phyloP scores from a whole-genome alignment of 2,329 filamentous ascomycete species.

The Ceratocystis diversiconidia region DNA sequence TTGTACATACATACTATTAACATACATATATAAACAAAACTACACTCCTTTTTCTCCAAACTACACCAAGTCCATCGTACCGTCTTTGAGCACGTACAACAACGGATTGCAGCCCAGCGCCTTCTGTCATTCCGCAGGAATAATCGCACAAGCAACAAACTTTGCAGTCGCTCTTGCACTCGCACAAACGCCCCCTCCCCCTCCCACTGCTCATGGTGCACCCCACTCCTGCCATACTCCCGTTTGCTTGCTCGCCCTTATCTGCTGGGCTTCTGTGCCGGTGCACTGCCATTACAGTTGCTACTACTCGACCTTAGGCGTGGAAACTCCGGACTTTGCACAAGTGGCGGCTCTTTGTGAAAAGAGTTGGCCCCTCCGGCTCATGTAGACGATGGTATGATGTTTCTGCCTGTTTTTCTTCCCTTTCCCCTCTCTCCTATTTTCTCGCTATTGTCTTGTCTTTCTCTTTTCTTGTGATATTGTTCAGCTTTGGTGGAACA shows the following conservation, averaged over 20 bases:
- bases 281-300: neutral
- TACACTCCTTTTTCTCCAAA: neutral
- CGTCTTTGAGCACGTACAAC: too few relatives aligned
- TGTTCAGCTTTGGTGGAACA: neutral
- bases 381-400: constrained; percentile 18
- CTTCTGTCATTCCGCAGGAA: neutral
- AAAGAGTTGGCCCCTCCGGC: constrained; percentile 18
- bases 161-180: too few relatives aligned
- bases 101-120: neutral
- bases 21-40: constrained; percentile 1
- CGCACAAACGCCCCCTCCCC: neutral
- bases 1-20: neutral
- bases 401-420: constrained; percentile 3
- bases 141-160: neutral
- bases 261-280: neutral
- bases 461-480: neutral
- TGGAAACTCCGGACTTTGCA: too few relatives aligned
- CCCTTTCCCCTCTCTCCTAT: neutral
- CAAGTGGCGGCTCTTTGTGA: constrained; percentile 11
- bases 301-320: constrained; percentile 4
- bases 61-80: too few relatives aligned
- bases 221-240: neutral
- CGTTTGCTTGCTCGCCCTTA: neutral
- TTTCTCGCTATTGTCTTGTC: neutral
- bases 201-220: neutral